Evolutionary conservation across 108 stramenopile species (phyloP), one percentile per base, ranked within the genome.

Genomic region (Cyclotella cryptica): DNA sequence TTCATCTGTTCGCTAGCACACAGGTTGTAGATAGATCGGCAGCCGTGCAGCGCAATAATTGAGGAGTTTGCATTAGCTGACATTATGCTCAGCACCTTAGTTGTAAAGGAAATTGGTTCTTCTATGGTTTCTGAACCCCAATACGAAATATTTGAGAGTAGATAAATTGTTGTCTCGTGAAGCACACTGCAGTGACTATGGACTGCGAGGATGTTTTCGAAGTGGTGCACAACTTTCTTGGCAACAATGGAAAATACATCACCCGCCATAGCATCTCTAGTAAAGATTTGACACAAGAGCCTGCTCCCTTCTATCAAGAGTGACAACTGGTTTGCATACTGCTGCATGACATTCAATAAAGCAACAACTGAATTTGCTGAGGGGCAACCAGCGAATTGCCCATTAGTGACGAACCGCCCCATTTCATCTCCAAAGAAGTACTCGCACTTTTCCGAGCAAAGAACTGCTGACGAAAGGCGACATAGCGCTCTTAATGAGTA

Each of bases 401-500:
- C 55, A 42, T 52, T 28, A 24, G 46, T 45, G 19, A 59, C 47
- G 40, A 35, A 62, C 1, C 21, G 52, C 11, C 80, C 64, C 80
- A 81, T 81, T 42, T 26, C 60, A 39, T 71, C 72, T 18, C 62
- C 60, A 46, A 81, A 75, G 35, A 22, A 66, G 11, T 53, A 69
- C 14, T 22, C 27, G 6, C 26, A 15, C 13, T 57, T 53, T n/a
- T 51, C 63, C n/a, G 70, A 58, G 30, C 52, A 61, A 13, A 70
- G 69, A 53, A 42, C 71, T 52, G 74, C 80, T 27, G 65, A 65
- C 29, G 80, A 81, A 6, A 81, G 66, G 17, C 58, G 63, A 47
- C 51, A 65, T 13, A 81, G 30, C 30, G 80, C 80, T 58, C 74
- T 81, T 15, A 81, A n/a, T 0, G 74, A 52, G 40, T 71, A 51